phyloP scores from a whole-genome alignment of 306 rosid species.

The Neltuma alba region DNA sequence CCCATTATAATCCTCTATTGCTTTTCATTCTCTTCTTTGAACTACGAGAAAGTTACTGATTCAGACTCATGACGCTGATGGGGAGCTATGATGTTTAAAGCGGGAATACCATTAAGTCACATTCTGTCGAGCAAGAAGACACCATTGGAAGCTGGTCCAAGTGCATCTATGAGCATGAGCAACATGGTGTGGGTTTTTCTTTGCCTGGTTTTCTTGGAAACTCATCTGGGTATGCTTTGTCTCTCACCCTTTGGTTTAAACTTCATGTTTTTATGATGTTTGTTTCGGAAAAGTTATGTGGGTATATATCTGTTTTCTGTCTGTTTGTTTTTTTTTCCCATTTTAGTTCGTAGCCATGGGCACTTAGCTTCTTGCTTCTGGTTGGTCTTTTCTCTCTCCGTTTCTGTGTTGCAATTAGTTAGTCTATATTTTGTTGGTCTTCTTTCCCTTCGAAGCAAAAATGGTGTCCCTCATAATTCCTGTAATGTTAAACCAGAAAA shows the following conservation, averaged over 20 bases:
- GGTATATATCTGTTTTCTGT: constrained; percentile 37
- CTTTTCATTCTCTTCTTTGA: background rate
- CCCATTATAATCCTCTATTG: background rate
- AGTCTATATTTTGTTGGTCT: background rate
- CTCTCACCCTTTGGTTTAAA: background rate
- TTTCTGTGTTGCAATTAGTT: background rate
- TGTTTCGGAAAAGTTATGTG: constrained; percentile 30
- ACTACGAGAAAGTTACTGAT: background rate
- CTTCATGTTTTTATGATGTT: background rate
- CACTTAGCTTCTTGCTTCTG: background rate
- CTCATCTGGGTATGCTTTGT: constrained; percentile 61
- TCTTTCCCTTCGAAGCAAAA: background rate
- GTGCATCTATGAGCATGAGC: constrained; percentile 37
- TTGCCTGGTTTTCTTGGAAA: constrained; percentile 45
- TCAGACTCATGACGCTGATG: background rate
- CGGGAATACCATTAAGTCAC: constrained; percentile 15
- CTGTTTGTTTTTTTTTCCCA: background rate
- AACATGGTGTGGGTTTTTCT: constrained; percentile 51
- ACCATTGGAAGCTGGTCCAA: constrained; percentile 19
- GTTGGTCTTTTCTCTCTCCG: background rate
- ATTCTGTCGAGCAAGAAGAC: background rate
- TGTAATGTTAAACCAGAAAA: constrained; percentile 5
- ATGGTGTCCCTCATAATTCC: background rate
- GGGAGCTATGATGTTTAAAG: background rate
- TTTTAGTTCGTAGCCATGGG: background rate